These are phyloP conservation scores for Pichia eremophila DNA, from an alignment of 805 yeast species.

Conservation along the genomic window DNA sequence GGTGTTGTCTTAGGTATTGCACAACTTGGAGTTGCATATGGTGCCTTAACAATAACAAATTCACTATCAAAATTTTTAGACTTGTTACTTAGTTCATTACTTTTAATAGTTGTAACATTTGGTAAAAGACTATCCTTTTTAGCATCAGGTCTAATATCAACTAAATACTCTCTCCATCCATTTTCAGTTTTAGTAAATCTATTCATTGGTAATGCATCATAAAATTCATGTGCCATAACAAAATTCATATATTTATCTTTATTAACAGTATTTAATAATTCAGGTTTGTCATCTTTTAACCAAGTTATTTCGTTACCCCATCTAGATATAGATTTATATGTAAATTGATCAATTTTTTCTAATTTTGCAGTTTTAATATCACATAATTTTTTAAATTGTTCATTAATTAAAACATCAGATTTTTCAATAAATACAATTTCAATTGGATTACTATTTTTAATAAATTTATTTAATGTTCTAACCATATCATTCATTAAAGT, in stretches of 20 bases:
- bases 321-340: constrained; percentile 31
- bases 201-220: constrained; percentile 77
- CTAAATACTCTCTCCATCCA: constrained; percentile 76
- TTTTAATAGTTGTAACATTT: constrained; percentile 13
- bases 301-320: constrained; percentile 50
- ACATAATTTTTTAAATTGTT: constrained; percentile 46
- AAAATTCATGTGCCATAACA: constrained; percentile 76
- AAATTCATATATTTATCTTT: constrained; percentile 37
- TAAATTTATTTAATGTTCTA: constrained; percentile 35
- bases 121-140: constrained; percentile 11
- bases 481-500: constrained; percentile 64
- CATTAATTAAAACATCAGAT: constrained; percentile 49
- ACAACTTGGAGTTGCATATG: constrained; percentile 55
- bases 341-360: constrained; percentile 25
- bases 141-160: constrained; percentile 36
- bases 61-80: constrained; percentile 15
- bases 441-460: constrained; percentile 26
- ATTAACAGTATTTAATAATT: constrained; percentile 21
- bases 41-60: constrained; percentile 49
- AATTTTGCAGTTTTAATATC: constrained; percentile 14
- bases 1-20: constrained; percentile 40
- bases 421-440: constrained; percentile 61
- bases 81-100: background rate
- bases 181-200: constrained; percentile 50
- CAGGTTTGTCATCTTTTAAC: constrained; percentile 46